Percentiles rank a stretch among this genome's conserved stretches.
Conservation (phyloP, 2,329 filamentous ascomycete species). For the Ceratocystis eucalypticola region DNA sequence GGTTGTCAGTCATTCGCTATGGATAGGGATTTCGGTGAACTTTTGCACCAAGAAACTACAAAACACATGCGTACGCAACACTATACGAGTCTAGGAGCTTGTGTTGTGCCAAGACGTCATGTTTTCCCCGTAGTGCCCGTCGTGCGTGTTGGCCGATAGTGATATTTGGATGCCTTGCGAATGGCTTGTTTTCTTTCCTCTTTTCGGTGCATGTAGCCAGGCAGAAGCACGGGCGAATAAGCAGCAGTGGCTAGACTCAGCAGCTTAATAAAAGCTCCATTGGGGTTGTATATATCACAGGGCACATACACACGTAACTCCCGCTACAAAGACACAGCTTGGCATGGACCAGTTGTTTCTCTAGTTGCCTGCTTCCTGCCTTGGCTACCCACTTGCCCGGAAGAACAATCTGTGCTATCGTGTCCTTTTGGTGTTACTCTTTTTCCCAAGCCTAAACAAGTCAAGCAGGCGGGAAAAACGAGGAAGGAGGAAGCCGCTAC, state of each 20-base stretch:
- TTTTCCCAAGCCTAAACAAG: not conserved
- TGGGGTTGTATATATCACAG: not conserved
- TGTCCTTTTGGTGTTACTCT: constrained; percentile 12
- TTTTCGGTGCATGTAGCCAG: not conserved
- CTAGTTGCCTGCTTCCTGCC: not conserved
- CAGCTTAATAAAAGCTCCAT: not conserved
- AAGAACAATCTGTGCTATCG: constrained; percentile 10
- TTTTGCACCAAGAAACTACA: not conserved
- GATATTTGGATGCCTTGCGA: constrained; percentile 1
- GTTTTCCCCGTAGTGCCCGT: not conserved
- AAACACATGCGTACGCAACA: not conserved
- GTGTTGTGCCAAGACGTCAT: constrained; percentile 3
- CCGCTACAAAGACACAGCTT: not conserved
- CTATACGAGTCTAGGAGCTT: constrained; percentile 1
- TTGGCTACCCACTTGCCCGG: not conserved
- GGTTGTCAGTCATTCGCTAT: no score
- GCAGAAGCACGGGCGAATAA: not conserved
- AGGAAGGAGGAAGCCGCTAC: not conserved
- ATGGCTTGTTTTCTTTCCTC: not conserved
- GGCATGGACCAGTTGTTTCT: not conserved
- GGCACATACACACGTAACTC: not conserved
- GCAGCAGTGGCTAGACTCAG: not conserved
- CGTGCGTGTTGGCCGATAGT: not conserved
- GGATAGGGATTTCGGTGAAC: not conserved
- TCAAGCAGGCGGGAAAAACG: not conserved